Evolutionary conservation across 306 rosid genomes (phyloP).

Genomic region (Medicago arabica): DNA sequence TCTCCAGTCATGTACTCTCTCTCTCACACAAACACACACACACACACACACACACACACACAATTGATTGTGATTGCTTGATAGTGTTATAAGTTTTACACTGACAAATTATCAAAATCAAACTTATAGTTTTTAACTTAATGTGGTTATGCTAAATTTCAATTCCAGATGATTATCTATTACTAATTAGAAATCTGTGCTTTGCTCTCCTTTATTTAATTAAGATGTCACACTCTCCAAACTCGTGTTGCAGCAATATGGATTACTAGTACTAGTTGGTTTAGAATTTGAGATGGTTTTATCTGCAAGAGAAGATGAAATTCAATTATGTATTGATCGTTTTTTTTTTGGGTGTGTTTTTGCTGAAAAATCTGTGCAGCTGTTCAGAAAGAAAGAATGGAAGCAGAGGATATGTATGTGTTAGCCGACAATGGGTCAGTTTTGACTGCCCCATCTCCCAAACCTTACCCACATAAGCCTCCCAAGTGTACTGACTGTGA

Average conservation of each 20-base stretch:
- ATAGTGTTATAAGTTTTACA: no score
- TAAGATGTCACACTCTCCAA: not conserved
- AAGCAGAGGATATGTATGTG: constrained; percentile 92
- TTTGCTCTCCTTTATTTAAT: not conserved
- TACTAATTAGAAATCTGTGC: not conserved
- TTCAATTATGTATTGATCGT: constrained; percentile 16
- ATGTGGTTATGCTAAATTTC: constrained; percentile 28
- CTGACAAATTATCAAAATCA: no score
- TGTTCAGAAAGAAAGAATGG: constrained; percentile 97
- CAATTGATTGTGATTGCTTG: not conserved
- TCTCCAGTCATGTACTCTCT: not conserved
- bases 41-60: no score
- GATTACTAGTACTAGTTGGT: not conserved
- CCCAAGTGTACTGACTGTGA: constrained; percentile 93
- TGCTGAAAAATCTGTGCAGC: constrained; percentile 56
- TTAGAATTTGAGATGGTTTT: constrained; percentile 21
- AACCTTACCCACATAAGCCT: constrained; percentile 90
- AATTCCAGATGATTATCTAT: not conserved
- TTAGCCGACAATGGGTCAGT: constrained; percentile 67
- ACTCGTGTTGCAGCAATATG: not conserved
- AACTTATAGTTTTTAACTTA: not conserved
- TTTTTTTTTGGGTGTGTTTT: not conserved
- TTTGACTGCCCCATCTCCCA: constrained; percentile 78
- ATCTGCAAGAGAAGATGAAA: constrained; percentile 21
- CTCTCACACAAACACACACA: no score